Evolutionary conservation across 1,284 basidiomycete species (phyloP), one percentile per base, ranked within the genome.

Genomic region (Ustilago nuda): DNA sequence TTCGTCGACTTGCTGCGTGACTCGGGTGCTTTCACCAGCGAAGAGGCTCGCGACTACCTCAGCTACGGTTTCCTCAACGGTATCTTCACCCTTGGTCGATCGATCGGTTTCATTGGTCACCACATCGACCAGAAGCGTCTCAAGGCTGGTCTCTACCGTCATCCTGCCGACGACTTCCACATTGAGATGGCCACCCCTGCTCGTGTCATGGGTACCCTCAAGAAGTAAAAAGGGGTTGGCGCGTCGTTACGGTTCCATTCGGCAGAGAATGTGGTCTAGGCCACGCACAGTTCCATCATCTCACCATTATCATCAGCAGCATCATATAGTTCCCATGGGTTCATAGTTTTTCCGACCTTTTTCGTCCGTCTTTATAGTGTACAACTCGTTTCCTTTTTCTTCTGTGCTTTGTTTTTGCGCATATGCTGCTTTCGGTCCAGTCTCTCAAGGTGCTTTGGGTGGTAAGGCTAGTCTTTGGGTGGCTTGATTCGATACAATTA

Each of bases 21-120:
- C 87, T 92, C 91, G 66, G 95, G 95, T 76, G 95, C 95, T 7
- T 99, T 99, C 90, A 94, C 93, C 4, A 90, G 92, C 23, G 95
- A 98, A 79, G 96, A 98, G 88, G 95, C 95, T 15, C 92, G 94
- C 79, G 96, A 99, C 88, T 98, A 98, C 89, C 94, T 95, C 89
- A 73, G 89, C 89, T 94, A 95, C 79, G 94, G 93, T 66, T 93
- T 93, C 19, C 90, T 99, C 72, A 98, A 98, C 87, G 95, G 95
- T 76, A 89, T 99, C 69, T 99, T 99, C 88, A 95, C 98, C 52
- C 92, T 98, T 65, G 96, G 96, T 65, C 93, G 96, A 81, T 94
- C 92, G 85, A 98, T 98, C 87, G 96, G 96, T 81, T 98, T 98
- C 91, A 94, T 95, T 80, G 94, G 94, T 46, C 93, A 94, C 88